Base-by-base conservation (phyloP, 768 basidiomycete genomes). In the Kwoniella mangroviensis region DNA sequence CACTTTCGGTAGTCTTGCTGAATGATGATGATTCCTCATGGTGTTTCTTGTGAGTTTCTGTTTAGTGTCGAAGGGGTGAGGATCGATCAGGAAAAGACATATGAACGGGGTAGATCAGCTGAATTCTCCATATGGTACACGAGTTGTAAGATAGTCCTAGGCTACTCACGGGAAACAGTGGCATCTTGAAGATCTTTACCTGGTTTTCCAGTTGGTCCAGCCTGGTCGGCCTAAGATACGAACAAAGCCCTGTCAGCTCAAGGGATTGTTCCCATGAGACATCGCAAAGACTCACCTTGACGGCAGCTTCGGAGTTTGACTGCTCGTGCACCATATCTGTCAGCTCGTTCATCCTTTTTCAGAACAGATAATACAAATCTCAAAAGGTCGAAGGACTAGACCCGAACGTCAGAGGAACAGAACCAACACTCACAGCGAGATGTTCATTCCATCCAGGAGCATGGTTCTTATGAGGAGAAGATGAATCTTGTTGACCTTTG, bases 401-500 rank as follows among this genome's bases (percentile, higher is more conserved):
- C 26, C 2, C 4, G 26, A 26, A 26, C 4, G 26, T 26, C 26
- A 26, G 11, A 65, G 26, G 63, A 65, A 12, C 22, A 24, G 19
- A 51, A n/a, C 5, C 43, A 3, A 34, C n/a, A 78, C 79, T 77
- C 72, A 82, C 81, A 69, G 81, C 81, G 19, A 82, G 72, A 19
- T 73, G 52, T 70, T 82, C 81, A 68, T 82, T 82, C 81, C 81
- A 82, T 72, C 78, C 79, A 26, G 81, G 81, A 21, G 81, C 81
- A 57, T 75, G 68, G 61, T 82, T 73, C 61, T 76, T 79, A 70
- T 74, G 78, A 54, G 79, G 72, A 26, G 71, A 66, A 13, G 74
- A 78, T 7, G 67, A 60, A 41, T 75, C 69, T 59, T 79, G 77
- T 13, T 65, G 68, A 13, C 77, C 77, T 4, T 63, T 62, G 15